These are phyloP conservation scores for Trametes meyenii DNA, from an alignment of 768 basidiomycete species.

Conservation along the genomic window DNA sequence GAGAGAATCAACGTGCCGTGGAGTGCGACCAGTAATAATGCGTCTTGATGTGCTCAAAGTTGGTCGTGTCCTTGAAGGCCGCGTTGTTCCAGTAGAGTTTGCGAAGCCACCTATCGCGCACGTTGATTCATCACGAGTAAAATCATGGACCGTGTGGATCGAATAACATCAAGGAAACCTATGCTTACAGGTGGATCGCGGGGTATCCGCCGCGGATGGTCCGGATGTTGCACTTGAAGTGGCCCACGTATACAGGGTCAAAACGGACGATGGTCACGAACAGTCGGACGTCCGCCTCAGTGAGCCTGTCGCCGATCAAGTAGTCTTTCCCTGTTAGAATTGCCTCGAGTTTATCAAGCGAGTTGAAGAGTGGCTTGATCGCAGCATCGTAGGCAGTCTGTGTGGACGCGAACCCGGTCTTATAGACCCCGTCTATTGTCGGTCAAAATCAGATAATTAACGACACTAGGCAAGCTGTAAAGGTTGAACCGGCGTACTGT, in stretches of 20 bases:
- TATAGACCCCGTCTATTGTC: conserved; percentile 79
- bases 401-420: conserved; percentile 81
- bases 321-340: conserved; percentile 79
- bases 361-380: conserved; percentile 72
- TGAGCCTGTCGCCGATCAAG: conserved; percentile 80
- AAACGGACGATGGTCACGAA: conserved; percentile 96
- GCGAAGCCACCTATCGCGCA: conserved; percentile 64
- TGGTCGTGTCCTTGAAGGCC: conserved; percentile 84
- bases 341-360: conserved; percentile 81
- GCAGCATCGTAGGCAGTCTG: conserved; percentile 82
- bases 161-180: too few relatives aligned
- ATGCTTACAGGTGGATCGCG: conserved; percentile 60
- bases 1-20: conserved; percentile 32
- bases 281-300: conserved; percentile 84
- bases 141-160: background rate
- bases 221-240: conserved; percentile 93
- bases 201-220: conserved; percentile 89
- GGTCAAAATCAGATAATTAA: background rate
- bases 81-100: conserved; percentile 89
- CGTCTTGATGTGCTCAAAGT: conserved; percentile 88
- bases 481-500: conserved; percentile 57
- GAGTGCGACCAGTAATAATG: conserved; percentile 63
- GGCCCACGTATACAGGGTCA: conserved; percentile 86
- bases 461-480: background rate
- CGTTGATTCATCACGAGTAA: too few relatives aligned